Conservation (phyloP, 352 stramenopile species). For the Phytophthora fragariae region DNA sequence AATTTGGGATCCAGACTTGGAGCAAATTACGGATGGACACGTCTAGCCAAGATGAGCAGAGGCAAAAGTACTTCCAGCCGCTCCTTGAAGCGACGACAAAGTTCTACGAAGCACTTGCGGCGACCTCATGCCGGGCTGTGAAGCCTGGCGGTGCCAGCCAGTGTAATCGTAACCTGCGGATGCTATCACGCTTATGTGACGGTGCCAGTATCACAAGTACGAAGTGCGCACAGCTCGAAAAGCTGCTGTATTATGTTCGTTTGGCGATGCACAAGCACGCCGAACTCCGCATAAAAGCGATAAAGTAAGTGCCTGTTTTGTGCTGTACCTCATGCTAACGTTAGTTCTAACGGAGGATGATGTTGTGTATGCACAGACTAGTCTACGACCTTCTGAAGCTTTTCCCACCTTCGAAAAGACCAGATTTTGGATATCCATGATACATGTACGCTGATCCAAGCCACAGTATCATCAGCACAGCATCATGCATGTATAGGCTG, state of each 20-base stretch:
- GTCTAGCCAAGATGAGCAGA: neutral
- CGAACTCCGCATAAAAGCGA: neutral
- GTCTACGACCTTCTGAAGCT: too few relatives aligned
- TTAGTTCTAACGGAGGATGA: too few relatives aligned
- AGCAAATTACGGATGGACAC: neutral
- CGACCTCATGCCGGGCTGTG: neutral
- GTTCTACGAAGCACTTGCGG: neutral
- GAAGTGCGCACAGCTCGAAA: neutral
- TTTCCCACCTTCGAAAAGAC: too few relatives aligned
- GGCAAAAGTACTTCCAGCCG: neutral
- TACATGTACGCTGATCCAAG: too few relatives aligned
- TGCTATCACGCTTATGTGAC: neutral
- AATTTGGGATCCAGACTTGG: neutral
- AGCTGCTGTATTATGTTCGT: conserved; percentile 5
- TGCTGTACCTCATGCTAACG: too few relatives aligned
- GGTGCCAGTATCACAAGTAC: neutral
- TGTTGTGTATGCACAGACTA: too few relatives aligned
- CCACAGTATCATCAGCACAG: too few relatives aligned
- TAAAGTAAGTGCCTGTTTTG: neutral
- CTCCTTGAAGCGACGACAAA: neutral
- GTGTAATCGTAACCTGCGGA: neutral
- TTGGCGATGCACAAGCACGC: neutral
- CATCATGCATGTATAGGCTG: too few relatives aligned
- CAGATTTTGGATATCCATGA: too few relatives aligned
- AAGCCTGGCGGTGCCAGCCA: neutral